Conservation (phyloP, 805 yeast species). For the Wickerhamiella bombiphila region DNA sequence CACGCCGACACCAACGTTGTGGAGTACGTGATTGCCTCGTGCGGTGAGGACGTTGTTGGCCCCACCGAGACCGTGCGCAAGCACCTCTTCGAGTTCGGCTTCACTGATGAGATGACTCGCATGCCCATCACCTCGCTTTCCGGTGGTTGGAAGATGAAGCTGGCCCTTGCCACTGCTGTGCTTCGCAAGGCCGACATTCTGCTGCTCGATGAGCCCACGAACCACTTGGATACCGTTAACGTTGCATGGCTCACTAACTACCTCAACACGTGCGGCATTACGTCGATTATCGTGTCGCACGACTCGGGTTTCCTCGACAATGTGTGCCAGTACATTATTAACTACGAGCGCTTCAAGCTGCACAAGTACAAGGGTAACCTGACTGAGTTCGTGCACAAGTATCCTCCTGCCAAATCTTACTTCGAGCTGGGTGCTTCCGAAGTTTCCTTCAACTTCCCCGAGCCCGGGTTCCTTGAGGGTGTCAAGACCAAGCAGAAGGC, state of each 20-base stretch:
- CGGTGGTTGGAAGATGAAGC: slow-evolving; percentile 99
- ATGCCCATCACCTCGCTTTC: slow-evolving; percentile 95
- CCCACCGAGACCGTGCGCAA: slow-evolving; percentile 54
- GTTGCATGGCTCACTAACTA: slow-evolving; percentile 99
- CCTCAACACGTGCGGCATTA: slow-evolving; percentile 96
- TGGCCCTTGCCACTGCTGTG: slow-evolving; percentile 98
- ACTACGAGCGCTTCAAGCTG: slow-evolving; percentile 99
- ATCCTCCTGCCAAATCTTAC: slow-evolving; percentile 97
- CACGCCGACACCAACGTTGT: slow-evolving; percentile 90
- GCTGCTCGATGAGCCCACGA: slow-evolving; percentile 98
- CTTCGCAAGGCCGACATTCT: slow-evolving; percentile 95
- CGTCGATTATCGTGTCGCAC: slow-evolving; percentile 97
- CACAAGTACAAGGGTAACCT: slow-evolving; percentile 99
- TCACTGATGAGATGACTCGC: slow-evolving; percentile 81
- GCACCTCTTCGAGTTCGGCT: slow-evolving; percentile 79
- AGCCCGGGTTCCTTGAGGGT: slow-evolving; percentile 99
- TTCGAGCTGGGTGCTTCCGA: slow-evolving; percentile 98
- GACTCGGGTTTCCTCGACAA: slow-evolving; percentile 99
- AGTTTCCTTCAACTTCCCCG: slow-evolving; percentile 94
- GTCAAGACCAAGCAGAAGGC: slow-evolving; percentile 99
- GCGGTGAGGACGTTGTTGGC: slow-evolving; percentile 64
- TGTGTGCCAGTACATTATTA: slow-evolving; percentile 95
- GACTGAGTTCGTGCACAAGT: slow-evolving; percentile 95
- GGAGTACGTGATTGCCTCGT: slow-evolving; percentile 79
- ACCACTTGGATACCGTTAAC: slow-evolving; percentile 99